phyloP scores from a whole-genome alignment of 208 protist species.

The Leishmania turanica region DNA sequence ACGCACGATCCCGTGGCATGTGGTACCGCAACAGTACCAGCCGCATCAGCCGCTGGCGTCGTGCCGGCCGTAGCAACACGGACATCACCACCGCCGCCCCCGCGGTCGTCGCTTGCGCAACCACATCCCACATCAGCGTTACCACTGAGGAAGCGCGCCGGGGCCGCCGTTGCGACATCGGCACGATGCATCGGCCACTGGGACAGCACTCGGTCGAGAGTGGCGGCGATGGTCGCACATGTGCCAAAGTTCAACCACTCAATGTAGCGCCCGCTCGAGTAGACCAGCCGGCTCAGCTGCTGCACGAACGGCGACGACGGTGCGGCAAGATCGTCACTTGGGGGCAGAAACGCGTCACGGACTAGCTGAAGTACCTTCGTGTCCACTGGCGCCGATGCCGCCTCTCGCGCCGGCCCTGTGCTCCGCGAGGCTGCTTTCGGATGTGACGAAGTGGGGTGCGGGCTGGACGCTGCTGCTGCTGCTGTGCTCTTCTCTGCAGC shows the following conservation, averaged over 20 bases:
- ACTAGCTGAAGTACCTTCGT: not conserved
- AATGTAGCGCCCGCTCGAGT: not conserved
- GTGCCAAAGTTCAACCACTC: not conserved
- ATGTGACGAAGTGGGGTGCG: not conserved
- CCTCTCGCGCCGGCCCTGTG: not conserved
- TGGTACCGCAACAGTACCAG: not conserved
- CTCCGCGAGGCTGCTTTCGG: not conserved
- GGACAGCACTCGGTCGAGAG: slow-evolving; percentile 2
- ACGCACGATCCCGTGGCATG: not conserved
- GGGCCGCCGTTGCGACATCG: not conserved
- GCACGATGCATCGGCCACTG: not conserved
- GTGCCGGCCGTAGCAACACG: not conserved
- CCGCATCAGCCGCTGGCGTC: not conserved
- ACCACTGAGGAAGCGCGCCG: not conserved
- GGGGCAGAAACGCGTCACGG: not conserved
- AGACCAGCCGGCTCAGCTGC: slow-evolving; percentile 6
- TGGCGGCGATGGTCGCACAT: not conserved
- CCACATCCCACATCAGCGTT: not conserved
- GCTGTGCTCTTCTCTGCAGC: not conserved
- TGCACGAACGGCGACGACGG: not conserved
- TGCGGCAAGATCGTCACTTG: not conserved
- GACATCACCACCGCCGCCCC: not conserved
- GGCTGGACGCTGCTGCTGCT: not conserved
- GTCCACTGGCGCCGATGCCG: not conserved
- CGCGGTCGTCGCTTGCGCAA: not conserved